Base-by-base conservation (phyloP, 768 basidiomycete genomes). In the Mycena vulgaris region DNA sequence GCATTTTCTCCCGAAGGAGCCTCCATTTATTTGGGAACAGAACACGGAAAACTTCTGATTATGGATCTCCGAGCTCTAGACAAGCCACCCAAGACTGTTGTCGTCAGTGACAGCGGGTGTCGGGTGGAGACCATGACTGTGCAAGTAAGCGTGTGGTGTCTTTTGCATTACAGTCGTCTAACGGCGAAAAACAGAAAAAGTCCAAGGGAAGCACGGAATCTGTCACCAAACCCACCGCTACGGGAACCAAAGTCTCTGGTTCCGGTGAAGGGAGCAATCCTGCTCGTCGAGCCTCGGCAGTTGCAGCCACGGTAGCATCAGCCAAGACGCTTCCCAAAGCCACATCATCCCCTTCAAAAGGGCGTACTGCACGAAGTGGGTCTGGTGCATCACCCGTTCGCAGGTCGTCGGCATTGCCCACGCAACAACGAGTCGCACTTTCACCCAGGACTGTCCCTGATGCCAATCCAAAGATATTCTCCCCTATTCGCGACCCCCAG, bases 1-100 rank as follows among this genome's bases (percentile, higher is more conserved):
- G 81, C 84, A 11, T 94, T 94, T 78, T 92, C 93, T 27, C 83
- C 87, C 0, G 92, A 93, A 69, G 93, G 93, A 7, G 90, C 87
- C 5, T 83, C 87, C 10, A 81, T 94, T 55, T 93, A 90, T 75
- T 69, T 90, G 5, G 93, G 93, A 1, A 91, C 92, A 6, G 85
- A 86, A 66, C 83, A 83, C 35, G 93, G 93, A 5, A 89, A 86
- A 62, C 79, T 94, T n/a, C 77, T 93, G 25, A 76, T 91, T 27
- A 78, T 92, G 33, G 91, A 93, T 72, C 80, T 93, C 23, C 89
- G 93, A 35, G 84, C 88, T 19, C 78, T 92, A 40, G 92, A 94
- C 71, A 89, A 89, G 69, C 85, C 86, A n/a, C 89, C 91, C 0
- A 92, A 86, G 75, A 74, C 79, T 7, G 82, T 93, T 57, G 73